Conservation (phyloP, 352 stramenopile genomes). For the Pilasporangium apinafurcum region DNA sequence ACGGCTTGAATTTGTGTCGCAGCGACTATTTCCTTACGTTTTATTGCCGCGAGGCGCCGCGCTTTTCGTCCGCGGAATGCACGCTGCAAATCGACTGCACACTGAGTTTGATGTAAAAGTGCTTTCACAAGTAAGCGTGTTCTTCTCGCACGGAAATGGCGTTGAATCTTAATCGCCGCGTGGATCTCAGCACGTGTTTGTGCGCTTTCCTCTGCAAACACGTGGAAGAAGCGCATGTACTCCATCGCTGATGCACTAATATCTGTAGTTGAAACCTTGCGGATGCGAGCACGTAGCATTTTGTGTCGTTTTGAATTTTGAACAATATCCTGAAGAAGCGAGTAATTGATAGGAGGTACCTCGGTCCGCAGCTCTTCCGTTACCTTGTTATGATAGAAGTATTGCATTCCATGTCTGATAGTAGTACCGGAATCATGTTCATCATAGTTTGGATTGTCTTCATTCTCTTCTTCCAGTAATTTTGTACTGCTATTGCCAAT, state of each 20-base stretch:
- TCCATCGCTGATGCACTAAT: slow-evolving; percentile 46
- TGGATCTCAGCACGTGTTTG: slow-evolving; percentile 37
- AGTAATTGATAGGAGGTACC: slow-evolving; percentile 50
- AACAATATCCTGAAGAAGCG: slow-evolving; percentile 60
- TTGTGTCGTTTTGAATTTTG: slow-evolving; percentile 65
- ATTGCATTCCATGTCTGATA: slow-evolving; percentile 14
- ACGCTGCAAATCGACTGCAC: slow-evolving; percentile 50
- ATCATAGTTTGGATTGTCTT: background rate
- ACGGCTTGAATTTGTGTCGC: slow-evolving; percentile 47
- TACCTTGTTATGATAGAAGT: slow-evolving; percentile 58
- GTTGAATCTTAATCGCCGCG: slow-evolving; percentile 55
- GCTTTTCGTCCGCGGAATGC: slow-evolving; percentile 54
- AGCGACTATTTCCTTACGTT: slow-evolving; percentile 23
- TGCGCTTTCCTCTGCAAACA: slow-evolving; percentile 57
- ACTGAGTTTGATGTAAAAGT: slow-evolving; percentile 54
- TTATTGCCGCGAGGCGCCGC: slow-evolving; percentile 19
- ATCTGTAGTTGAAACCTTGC: slow-evolving; percentile 32
- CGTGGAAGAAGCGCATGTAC: slow-evolving; percentile 65
- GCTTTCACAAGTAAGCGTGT: slow-evolving; percentile 32
- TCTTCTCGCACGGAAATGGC: slow-evolving; percentile 40
- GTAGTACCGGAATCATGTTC: slow-evolving; percentile 2
- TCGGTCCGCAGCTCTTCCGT: slow-evolving; percentile 38
- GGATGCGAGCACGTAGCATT: slow-evolving; percentile 45
- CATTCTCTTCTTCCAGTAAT: slow-evolving; percentile 1
- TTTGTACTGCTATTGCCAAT: slow-evolving; percentile 2